These are phyloP conservation scores for Fusarium pseudograminearum DNA, from an alignment of 2,329 filamentous ascomycete genomes.

Conservation along the genomic window DNA sequence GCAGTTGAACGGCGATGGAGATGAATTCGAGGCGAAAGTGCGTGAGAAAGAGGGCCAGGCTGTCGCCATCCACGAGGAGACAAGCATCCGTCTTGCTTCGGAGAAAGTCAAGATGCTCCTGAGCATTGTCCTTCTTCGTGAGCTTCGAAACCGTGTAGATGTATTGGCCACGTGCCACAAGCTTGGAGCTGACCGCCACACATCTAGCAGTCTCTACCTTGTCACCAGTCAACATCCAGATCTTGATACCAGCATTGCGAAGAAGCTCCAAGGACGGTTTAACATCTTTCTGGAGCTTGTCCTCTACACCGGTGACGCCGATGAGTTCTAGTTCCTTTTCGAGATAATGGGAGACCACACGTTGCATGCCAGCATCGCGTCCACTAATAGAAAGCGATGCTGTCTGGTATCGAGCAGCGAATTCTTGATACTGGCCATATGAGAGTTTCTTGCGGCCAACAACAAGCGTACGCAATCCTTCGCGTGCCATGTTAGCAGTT, in stretches of 20 bases:
- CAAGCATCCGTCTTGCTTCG: slow-evolving; percentile 88
- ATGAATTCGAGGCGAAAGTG: slow-evolving; percentile 90
- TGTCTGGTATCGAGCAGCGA: slow-evolving; percentile 78
- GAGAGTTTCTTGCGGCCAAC: slow-evolving; percentile 93
- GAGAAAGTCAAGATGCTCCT: slow-evolving; percentile 89
- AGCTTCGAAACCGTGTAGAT: slow-evolving; percentile 93
- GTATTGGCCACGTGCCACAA: slow-evolving; percentile 92
- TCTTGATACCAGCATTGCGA: slow-evolving; percentile 97
- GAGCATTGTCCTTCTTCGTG: slow-evolving; percentile 84
- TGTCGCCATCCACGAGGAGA: slow-evolving; percentile 94
- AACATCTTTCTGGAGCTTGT: slow-evolving; percentile 94
- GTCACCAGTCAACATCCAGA: slow-evolving; percentile 99
- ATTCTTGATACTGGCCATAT: slow-evolving; percentile 81
- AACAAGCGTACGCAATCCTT: slow-evolving; percentile 92
- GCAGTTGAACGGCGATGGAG: slow-evolving; percentile 85
- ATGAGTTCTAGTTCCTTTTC: slow-evolving; percentile 91
- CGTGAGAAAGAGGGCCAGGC: slow-evolving; percentile 82
- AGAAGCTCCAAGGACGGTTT: slow-evolving; percentile 95
- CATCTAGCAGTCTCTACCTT: slow-evolving; percentile 98
- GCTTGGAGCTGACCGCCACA: slow-evolving; percentile 93
- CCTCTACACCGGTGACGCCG: slow-evolving; percentile 97
- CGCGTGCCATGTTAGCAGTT: slow-evolving; percentile 98
- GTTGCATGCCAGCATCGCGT: slow-evolving; percentile 84
- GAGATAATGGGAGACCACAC: slow-evolving; percentile 81
- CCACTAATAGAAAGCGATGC: slow-evolving; percentile 84